A percentile compares a stretch with the other conserved stretches of the same genome.
Evolutionary conservation across 805 yeast genomes (phyloP).

Genomic region (Starmerella sp.): DNA sequence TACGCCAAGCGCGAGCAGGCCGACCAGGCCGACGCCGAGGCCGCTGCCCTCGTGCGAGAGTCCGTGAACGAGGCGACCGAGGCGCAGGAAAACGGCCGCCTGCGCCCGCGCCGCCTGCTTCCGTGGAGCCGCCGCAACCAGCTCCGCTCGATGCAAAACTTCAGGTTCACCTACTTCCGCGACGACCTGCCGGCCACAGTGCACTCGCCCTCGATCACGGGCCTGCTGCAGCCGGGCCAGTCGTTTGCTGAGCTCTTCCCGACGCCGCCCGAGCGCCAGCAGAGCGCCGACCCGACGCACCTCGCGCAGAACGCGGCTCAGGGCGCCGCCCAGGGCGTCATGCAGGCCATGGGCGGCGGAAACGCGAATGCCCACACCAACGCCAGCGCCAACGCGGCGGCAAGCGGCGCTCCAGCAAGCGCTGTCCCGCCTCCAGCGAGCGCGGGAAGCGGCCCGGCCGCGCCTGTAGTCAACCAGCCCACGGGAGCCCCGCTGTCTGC

Average conservation of each 20-base stretch:
- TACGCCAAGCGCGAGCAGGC: conserved; percentile 59
- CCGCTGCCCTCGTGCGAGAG: conserved; percentile 28
- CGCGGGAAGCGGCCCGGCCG: no score
- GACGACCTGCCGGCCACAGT: conserved; percentile 82
- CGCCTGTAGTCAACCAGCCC: not conserved
- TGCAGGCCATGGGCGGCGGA: not conserved
- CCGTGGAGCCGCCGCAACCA: conserved; percentile 50
- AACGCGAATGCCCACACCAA: not conserved
- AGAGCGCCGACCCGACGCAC: not conserved
- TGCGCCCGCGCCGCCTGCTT: conserved; percentile 61
- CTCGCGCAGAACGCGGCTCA: conserved; percentile 10
- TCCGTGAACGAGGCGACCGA: conserved; percentile 47
- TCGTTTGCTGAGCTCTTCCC: conserved; percentile 51
- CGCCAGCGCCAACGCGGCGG: no score
- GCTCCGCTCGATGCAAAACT: conserved; percentile 30
- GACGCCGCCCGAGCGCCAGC: conserved; percentile 1
- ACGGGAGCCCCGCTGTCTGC: no score
- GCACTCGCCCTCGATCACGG: conserved; percentile 80
- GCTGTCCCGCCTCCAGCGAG: no score
- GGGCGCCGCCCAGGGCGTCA: not conserved
- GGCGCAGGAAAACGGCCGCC: conserved; percentile 37
- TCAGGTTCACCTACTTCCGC: conserved; percentile 84
- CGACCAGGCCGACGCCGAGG: conserved; percentile 30
- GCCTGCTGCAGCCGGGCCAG: conserved; percentile 54
- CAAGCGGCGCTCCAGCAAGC: no score